These are phyloP conservation scores for Penicillium sp. DNA, from an alignment of 2,329 filamentous ascomycete genomes.

Conservation along the genomic window DNA sequence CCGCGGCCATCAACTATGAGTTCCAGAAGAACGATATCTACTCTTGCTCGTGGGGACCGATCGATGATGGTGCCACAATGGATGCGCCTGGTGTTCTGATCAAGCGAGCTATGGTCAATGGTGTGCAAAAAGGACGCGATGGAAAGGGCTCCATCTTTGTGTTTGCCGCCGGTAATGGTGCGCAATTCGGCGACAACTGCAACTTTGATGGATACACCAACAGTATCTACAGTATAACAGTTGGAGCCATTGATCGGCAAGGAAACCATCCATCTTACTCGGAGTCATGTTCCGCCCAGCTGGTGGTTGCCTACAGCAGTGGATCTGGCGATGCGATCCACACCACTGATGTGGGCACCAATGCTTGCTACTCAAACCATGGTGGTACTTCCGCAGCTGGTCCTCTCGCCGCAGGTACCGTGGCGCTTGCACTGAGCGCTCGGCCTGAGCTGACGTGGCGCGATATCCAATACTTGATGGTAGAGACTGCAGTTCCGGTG, in stretches of 20 bases:
- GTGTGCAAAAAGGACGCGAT: slow-evolving; percentile 79
- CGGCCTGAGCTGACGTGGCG: slow-evolving; percentile 89
- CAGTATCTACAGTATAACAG: slow-evolving; percentile 97
- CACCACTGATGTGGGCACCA: slow-evolving; percentile 87
- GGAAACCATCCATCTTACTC: slow-evolving; percentile 94
- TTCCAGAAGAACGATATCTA: slow-evolving; percentile 93
- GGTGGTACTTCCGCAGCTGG: slow-evolving; percentile 95
- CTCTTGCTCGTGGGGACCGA: slow-evolving; percentile 97
- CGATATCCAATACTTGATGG: slow-evolving; percentile 87
- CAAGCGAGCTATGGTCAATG: slow-evolving; percentile 84
- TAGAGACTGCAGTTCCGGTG: slow-evolving; percentile 80
- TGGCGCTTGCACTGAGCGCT: slow-evolving; percentile 80
- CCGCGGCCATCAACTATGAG: slow-evolving; percentile 86
- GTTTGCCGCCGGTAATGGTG: slow-evolving; percentile 95
- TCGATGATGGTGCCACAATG: slow-evolving; percentile 91
- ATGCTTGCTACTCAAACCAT: slow-evolving; percentile 76
- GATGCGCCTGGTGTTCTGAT: slow-evolving; percentile 89
- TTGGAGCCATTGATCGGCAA: slow-evolving; percentile 85
- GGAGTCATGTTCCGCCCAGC: slow-evolving; percentile 89
- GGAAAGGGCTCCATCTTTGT: slow-evolving; percentile 91
- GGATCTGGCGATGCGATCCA: slow-evolving; percentile 87
- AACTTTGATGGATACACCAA: slow-evolving; percentile 99
- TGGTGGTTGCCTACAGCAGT: slow-evolving; percentile 96
- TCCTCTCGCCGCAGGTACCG: slow-evolving; percentile 86
- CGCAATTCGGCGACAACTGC: slow-evolving; percentile 85